Evolutionary conservation across 163 green algal genomes (phyloP).

Genomic region (Coccomyxa subellipsoidea): DNA sequence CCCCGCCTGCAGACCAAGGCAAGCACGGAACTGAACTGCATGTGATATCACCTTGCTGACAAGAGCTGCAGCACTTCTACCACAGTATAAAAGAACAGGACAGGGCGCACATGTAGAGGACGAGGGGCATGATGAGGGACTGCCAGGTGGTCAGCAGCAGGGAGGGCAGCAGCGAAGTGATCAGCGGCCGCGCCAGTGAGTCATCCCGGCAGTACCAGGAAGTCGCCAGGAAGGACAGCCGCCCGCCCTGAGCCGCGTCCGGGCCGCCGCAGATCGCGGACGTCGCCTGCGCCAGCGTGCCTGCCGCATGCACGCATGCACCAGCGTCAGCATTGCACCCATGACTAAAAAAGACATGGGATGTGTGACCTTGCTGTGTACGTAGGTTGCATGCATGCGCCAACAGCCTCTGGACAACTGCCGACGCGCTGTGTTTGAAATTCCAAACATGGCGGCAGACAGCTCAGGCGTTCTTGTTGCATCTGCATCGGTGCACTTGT

Average conservation of each 20-base stretch:
- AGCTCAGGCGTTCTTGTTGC: too few relatives aligned
- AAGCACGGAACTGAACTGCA: too few relatives aligned
- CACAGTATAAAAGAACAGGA: not conserved
- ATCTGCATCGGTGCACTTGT: too few relatives aligned
- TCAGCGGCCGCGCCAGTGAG: not conserved
- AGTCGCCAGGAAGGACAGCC: not conserved
- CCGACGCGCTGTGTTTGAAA: too few relatives aligned
- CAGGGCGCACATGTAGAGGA: conserved; percentile 52
- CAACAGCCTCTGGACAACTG: too few relatives aligned
- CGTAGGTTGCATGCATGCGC: too few relatives aligned
- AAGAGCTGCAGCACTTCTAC: not conserved
- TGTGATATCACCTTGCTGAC: not conserved
- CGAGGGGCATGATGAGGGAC: conserved; percentile 66
- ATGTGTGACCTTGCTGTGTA: too few relatives aligned
- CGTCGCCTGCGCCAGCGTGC: not conserved
- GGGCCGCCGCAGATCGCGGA: not conserved
- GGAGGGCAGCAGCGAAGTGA: conserved; percentile 50
- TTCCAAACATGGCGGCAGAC: too few relatives aligned
- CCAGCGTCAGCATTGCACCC: not conserved
- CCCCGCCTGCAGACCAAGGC: too few relatives aligned
- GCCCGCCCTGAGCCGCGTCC: not conserved
- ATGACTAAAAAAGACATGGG: too few relatives aligned
- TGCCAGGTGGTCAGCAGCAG: conserved; percentile 78
- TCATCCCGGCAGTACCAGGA: not conserved
- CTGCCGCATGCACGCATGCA: not conserved